phyloP scores from a whole-genome alignment of 2,329 filamentous ascomycete genomes.

The Westerdykella sp. region DNA sequence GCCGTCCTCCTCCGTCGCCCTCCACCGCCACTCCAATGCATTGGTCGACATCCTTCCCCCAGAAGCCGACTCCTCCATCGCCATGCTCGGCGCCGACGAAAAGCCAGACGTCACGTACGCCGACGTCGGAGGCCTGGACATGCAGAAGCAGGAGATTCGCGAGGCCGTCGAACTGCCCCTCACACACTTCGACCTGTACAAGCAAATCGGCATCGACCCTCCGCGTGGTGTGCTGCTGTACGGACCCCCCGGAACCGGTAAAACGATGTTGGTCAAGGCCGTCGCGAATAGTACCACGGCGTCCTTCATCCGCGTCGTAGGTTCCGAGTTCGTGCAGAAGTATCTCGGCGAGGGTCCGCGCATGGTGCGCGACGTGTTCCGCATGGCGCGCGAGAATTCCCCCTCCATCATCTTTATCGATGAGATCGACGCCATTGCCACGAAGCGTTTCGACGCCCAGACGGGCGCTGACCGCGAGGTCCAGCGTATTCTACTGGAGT shows the following conservation, averaged over 20 bases:
- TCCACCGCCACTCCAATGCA: conserved; percentile 97
- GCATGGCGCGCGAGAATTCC: conserved; percentile 97
- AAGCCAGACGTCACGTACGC: conserved; percentile 98
- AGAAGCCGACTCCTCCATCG: conserved; percentile 96
- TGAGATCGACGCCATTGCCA: conserved; percentile 97
- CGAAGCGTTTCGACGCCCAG: conserved; percentile 98
- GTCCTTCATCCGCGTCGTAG: conserved; percentile 96
- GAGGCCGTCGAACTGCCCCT: conserved; percentile 95
- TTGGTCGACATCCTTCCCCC: conserved; percentile 98
- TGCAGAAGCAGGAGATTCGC: conserved; percentile 99
- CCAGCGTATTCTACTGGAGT: conserved; percentile 92
- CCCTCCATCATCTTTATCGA: conserved; percentile 99
- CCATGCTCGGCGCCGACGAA: conserved; percentile 93
- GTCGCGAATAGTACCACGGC: conserved; percentile 97
- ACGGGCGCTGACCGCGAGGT: conserved; percentile 97
- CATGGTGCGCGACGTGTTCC: conserved; percentile 98
- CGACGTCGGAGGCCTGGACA: conserved; percentile 94
- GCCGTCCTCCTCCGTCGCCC: conserved; percentile 92
- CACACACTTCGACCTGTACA: conserved; percentile 97
- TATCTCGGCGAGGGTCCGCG: conserved; percentile 95
- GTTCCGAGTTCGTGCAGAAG: conserved; percentile 98
- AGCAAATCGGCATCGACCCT: conserved; percentile 98
- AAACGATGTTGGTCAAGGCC: conserved; percentile 97
- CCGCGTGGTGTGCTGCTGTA: conserved; percentile 94
- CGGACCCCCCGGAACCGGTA: conserved; percentile 90